phyloP scores from a whole-genome alignment of 169 alveolate genomes.

The Plasmodium gonderi region DNA sequence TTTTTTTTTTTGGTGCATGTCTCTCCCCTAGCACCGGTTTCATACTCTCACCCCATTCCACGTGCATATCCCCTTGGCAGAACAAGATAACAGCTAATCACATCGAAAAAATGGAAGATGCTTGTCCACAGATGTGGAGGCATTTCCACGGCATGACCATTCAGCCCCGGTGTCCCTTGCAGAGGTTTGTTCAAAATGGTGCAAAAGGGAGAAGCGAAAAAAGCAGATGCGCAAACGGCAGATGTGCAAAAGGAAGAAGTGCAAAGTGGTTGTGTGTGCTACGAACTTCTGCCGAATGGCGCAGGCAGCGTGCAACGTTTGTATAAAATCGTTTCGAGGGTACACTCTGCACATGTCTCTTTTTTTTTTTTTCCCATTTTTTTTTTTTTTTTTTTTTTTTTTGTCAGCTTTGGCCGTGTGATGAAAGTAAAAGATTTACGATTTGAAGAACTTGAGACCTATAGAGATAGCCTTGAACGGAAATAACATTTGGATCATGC shows the following conservation, averaged over 20 bases:
- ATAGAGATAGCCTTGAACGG: slow-evolving; percentile 38
- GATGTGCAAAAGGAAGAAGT: background rate
- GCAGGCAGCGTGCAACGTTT: no score
- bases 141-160: slow-evolving; percentile 56
- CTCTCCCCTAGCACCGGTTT: no score
- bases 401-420: slow-evolving; percentile 33
- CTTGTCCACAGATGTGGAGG: slow-evolving; percentile 64
- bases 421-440: slow-evolving; percentile 38
- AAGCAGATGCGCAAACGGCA: background rate
- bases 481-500: background rate
- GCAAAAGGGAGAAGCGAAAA: background rate
- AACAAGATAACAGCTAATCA: slow-evolving; percentile 28
- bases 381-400: background rate
- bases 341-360: no score
- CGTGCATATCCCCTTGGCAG: background rate
- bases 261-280: no score
- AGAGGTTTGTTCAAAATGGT: slow-evolving; percentile 24
- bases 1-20: background rate
- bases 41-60: no score
- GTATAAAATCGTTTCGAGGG: no score
- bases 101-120: slow-evolving; percentile 52
- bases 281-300: no score
- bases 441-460: slow-evolving; percentile 53
- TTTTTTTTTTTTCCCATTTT: no score
- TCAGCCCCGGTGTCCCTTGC: slow-evolving; percentile 69